These are phyloP conservation scores for Gloeophyllum trabeum DNA, from an alignment of 768 basidiomycete species.

Conservation along the genomic window DNA sequence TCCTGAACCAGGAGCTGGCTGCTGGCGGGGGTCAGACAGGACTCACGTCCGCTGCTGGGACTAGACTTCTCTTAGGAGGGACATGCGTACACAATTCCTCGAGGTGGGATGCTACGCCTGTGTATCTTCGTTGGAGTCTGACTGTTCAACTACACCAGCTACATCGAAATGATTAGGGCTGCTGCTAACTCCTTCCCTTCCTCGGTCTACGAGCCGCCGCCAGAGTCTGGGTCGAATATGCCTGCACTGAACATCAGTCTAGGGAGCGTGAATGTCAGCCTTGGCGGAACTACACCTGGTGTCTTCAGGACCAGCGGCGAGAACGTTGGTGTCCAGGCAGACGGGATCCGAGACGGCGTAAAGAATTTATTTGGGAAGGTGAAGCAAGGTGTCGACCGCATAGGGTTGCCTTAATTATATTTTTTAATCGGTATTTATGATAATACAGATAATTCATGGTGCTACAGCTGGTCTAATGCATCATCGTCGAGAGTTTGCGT, in stretches of 20 bases:
- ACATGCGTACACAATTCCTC: conserved; percentile 94
- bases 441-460: neutral
- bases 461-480: neutral
- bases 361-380: conserved; percentile 83
- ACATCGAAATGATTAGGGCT: conserved; percentile 79
- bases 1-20: conserved; percentile 75
- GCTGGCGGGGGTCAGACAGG: conserved; percentile 28
- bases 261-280: conserved; percentile 83
- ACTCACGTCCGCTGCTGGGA: conserved; percentile 40
- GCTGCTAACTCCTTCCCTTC: conserved; percentile 52
- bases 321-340: conserved; percentile 60
- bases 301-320: conserved; percentile 78
- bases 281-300: conserved; percentile 84
- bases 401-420: conserved; percentile 14
- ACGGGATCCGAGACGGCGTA: conserved; percentile 84
- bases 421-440: neutral
- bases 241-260: conserved; percentile 87
- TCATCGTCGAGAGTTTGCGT: too few species aligned
- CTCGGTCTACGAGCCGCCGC: conserved; percentile 65
- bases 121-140: neutral
- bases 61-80: conserved; percentile 80
- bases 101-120: conserved; percentile 34
- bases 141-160: conserved; percentile 33
- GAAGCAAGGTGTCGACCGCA: conserved; percentile 69
- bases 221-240: conserved; percentile 59